Base-by-base conservation (phyloP, 179 eudicot species). In the Spinacia oleracea region DNA sequence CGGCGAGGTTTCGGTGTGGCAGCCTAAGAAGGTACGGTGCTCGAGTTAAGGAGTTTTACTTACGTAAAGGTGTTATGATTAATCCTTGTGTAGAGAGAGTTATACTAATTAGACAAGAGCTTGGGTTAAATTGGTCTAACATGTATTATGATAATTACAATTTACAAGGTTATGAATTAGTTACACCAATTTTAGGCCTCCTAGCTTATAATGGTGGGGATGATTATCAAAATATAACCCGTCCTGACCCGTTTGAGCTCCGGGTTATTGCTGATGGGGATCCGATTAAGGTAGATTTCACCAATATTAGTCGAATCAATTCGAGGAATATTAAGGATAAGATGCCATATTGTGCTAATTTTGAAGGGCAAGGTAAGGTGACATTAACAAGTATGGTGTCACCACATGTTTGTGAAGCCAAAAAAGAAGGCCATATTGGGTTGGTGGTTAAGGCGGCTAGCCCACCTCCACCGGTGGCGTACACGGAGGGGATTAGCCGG, bases 11-110 rank as follows among this genome's bases (percentile, higher is more conserved):
- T 70, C 89, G 99, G 0, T 91, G 99, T 63, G 99, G 99, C 27
- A 93, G 99, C 53, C 87, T 96, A 25, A 76, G 83, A 10, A 86
- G 98, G 76, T 90, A 96, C 16, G 99, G 99, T 27, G 96, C 93
- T n/a, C 82, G 77, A 34, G 65, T 93, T 15, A 65, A 81, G 21
- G 94, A 96, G 81, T 91, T 96, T 78, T 87, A 84, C 67, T 27
- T 96, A 66, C 78, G 83, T 0, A 72, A 45, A 21, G 88, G 91
- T 34, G 80, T 90, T 4, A 71, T 71, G 31, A 82, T 88, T n/a
- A 89, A 85, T 74, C 99, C 98, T 48, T 93, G 93, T 83, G 80
- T 84, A 3, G 97, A 93, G 71, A 87, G 99, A 77, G 86, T 89
- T n/a, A 73, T 93, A 53, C 27, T 96, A 29, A 85, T 96, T 45